Evolutionary conservation across 1,284 basidiomycete genomes (phyloP), one percentile per base, ranked within the genome.

Genomic region (Cystobasidium pallidum): DNA sequence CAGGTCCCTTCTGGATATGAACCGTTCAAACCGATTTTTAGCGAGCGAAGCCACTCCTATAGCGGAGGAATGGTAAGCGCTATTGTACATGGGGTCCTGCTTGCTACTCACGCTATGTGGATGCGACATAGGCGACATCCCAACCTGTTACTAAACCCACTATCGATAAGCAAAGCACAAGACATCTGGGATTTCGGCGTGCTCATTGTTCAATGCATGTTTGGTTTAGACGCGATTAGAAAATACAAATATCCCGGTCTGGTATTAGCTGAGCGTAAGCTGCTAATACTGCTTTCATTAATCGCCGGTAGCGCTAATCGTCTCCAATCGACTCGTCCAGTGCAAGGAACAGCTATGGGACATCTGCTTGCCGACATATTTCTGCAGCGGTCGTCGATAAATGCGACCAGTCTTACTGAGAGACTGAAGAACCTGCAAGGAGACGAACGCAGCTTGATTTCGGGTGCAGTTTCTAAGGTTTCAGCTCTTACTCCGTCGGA

Each of bases 181-280:
- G 78, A 78, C 43, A 74, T 78, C 67, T 78, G 74, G 74, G 77
- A 78, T 63, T 72, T 77, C n/a, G 77, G 76, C 7, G 57, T 78
- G 26, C 30, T 78, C 17, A 62, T 77, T 21, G 76, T 75, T 0
- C 77, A 78, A 32, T 72, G 76, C 71, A 28, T 77, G 1, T 78
- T 75, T 61, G 78, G 78, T 1, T 41, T 71, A n/a, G 76, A 77
- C 26, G 76, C 76, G 1, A 45, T 66, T 1, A 62, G 51, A 21
- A 49, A 39, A 13, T 78, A 72, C 41, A 17, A 54, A 0, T 74
- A 75, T 2, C 77, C 77, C 1, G 65, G 74, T n/a, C 52, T 58
- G 11, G n/a, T 67, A 21, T 39, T 73, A 10, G 55, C 64, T 24
- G 67, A 70, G 41, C 28, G 67, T 70, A 47, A 19, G 57, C 58